Base-by-base conservation (phyloP, 106 monocot genomes). In the Agapanthus africanus region DNA sequence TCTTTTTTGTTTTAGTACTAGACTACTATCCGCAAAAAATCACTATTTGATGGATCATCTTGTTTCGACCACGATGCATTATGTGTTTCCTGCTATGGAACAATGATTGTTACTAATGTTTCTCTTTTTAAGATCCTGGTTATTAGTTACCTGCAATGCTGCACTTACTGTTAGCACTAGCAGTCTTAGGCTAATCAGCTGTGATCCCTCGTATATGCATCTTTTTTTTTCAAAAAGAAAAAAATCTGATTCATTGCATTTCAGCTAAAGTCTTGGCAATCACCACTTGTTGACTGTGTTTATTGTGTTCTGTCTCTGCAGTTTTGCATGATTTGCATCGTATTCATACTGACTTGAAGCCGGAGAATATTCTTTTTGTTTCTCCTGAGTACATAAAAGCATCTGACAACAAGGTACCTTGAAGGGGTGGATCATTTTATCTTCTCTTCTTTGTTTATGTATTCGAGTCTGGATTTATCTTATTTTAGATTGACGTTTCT, bases 361-460 rank as follows among this genome's bases (percentile, higher is more conserved):
- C 79, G 63, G 90, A 79, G 63, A 83, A 83, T 34, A 66, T 83
- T 56, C 84, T 84, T 68, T 74, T 90, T 70, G 81, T 87, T 76
- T 86, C 90, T 37, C 35, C 78, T 11, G 86, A 90, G 59, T 81
- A 79, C 76, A 74, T 81, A 40, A 84, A 87, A 83, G 81, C 86
- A 33, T 79, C 90, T 21, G 83, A 87, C 36, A 26, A 62, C 30
- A 85, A 80, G 77, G 84, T 85, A 57, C 41, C 51, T 49, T n/a
- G n/a, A n/a, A n/a, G n/a, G n/a, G n/a, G n/a, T n/a, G n/a, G n/a
- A n/a, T n/a, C n/a, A n/a, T n/a, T n/a, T n/a, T n/a, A n/a, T n/a
- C n/a, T n/a, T n/a, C n/a, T n/a, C n/a, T n/a, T n/a, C n/a, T n/a
- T n/a, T n/a, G n/a, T n/a, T n/a, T n/a, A n/a, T n/a, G n/a, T n/a